Conservation (phyloP, 306 rosid species). For the Medicago lupulina region DNA sequence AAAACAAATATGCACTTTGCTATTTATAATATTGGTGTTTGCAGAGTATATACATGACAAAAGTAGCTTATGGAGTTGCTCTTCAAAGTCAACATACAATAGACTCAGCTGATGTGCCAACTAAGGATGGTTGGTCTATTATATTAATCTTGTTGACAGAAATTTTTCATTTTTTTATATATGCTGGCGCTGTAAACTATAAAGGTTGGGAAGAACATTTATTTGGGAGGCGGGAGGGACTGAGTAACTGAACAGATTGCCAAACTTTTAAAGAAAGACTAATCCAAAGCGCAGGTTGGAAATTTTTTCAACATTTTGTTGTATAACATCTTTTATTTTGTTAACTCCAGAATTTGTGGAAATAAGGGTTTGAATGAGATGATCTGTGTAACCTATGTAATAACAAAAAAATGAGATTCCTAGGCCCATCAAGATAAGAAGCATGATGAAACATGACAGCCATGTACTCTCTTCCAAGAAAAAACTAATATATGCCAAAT, state of each 20-base stretch:
- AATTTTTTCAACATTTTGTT: neutral
- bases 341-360: constrained; percentile 2
- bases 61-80: neutral
- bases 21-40: constrained; percentile 15
- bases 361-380: constrained; percentile 15
- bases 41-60: constrained; percentile 6
- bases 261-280: constrained; percentile 4
- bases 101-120: neutral
- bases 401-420: constrained; percentile 22
- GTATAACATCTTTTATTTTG: constrained; percentile 12
- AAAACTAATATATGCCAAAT: constrained; percentile 28
- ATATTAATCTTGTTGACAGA: neutral
- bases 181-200: neutral
- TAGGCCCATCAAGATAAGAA: constrained; percentile 28
- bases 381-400: neutral
- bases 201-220: constrained; percentile 9
- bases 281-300: neutral
- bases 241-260: neutral
- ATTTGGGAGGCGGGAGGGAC: neutral
- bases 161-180: neutral
- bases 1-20: neutral
- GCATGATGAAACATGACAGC: constrained; percentile 23
- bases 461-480: constrained; percentile 30
- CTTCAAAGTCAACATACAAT: neutral
- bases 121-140: neutral